Evolutionary conservation across 495 filamentous ascomycete species (phyloP), one percentile per base, ranked within the genome.

Genomic region (Podospora pseudopauciseta): DNA sequence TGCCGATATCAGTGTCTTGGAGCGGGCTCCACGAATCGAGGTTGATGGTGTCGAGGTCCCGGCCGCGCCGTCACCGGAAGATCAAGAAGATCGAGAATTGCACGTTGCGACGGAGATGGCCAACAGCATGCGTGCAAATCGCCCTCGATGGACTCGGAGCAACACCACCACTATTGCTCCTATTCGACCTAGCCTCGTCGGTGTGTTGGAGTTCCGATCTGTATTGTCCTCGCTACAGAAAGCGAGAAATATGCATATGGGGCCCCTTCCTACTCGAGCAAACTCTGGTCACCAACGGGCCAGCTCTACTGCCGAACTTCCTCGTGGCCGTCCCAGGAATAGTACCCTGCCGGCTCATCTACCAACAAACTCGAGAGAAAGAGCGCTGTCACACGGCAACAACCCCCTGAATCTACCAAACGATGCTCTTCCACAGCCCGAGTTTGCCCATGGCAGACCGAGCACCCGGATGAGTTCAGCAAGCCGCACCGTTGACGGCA

Each of bases 131-230:
- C 89, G 94, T 64, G 85, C 97, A 27, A 90, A 84, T 72, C 87
- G 95, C 13, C 91, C 91, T 7, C 80, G 81, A 58, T 86, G 85
- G 64, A 81, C 85, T 61, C 85, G 93, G 60, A 90, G 89, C 68
- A 91, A 88, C 74, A 91, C 81, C 58, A 91, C 81, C 60, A 78
- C 93, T 30, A 81, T 92, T 67, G 90, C 87, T 59, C 90, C 92
- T 1, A 97, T 98, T 67, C 86, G 96, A 34, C 93, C 96, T 5
- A 97, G 94, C 80, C 79, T 99, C 23, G 91, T 98, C 5, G 96
- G 96, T 59, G 96, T 90, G 4, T 80, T 99, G 64, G 96, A 99
- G 78, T 99, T 99, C 72, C 87, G 92, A 68, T 92, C 94, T 2
- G 90, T 97, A 15, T 82, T 99, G 60, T 89, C 89, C 6, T 91